phyloP scores from a whole-genome alignment of 1,284 basidiomycete species.

The Pholiota adiposa region DNA sequence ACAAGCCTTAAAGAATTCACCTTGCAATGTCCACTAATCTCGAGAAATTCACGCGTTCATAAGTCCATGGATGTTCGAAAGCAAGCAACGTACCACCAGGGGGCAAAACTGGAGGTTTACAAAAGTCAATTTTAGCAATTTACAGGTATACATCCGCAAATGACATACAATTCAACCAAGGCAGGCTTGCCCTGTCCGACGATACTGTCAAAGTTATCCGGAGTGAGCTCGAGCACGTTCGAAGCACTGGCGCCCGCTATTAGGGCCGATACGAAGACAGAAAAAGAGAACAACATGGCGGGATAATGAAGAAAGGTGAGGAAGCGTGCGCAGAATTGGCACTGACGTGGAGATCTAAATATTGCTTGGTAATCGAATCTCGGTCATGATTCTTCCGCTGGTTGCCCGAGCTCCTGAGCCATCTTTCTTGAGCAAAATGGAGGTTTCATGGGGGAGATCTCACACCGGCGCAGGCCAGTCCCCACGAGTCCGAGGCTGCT shows the following conservation, averaged over 20 bases:
- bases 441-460: background rate
- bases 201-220: constrained; percentile 76
- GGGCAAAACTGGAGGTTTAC: constrained; percentile 62
- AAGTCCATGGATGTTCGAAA: background rate
- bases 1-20: constrained; percentile 36
- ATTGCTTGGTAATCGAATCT: constrained; percentile 30
- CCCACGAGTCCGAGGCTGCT: constrained; percentile 1
- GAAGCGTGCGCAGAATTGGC: constrained; percentile 11
- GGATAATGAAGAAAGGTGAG: constrained; percentile 21
- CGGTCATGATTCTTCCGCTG: constrained; percentile 8
- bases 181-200: constrained; percentile 82
- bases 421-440: background rate
- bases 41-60: constrained; percentile 5
- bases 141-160: constrained; percentile 3
- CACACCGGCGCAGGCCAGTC: background rate
- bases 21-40: constrained; percentile 81
- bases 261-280: constrained; percentile 60
- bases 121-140: constrained; percentile 3
- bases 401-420: background rate
- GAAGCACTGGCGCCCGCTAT: constrained; percentile 66
- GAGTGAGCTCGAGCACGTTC: constrained; percentile 82
- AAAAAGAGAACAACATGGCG: constrained; percentile 65
- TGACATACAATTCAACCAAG: constrained; percentile 88
- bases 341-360: constrained; percentile 39
- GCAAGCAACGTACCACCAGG: constrained; percentile 72